phyloP scores from a whole-genome alignment of 1,139 yeast species.

The Nakaseomyces glabratus region DNA sequence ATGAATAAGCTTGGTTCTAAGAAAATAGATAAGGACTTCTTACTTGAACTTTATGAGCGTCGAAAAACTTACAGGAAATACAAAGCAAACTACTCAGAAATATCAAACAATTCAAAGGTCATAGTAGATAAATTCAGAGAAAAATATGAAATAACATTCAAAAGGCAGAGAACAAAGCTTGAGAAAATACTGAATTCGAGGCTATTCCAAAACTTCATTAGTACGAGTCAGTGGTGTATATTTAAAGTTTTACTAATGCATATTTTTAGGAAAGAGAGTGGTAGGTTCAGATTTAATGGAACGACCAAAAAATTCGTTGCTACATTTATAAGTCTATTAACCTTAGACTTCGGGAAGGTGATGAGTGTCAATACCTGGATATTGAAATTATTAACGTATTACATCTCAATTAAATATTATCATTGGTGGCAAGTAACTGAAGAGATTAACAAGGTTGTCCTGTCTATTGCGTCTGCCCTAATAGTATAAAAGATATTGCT shows the following conservation, averaged over 20 bases:
- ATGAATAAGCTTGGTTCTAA: background rate
- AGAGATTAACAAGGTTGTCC: conserved; percentile 1
- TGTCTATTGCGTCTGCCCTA: conserved; percentile 1
- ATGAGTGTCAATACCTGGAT: conserved; percentile 1
- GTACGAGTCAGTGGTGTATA: conserved; percentile 24
- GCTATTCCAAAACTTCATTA: conserved; percentile 18
- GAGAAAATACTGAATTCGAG: conserved; percentile 15
- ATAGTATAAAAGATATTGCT: background rate
- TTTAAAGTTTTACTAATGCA: conserved; percentile 20
- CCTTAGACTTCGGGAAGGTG: conserved; percentile 3
- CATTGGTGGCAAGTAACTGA: background rate
- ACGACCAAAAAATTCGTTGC: background rate
- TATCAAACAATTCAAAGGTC: conserved; percentile 15
- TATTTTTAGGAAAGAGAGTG: conserved; percentile 1
- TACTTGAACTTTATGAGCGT: conserved; percentile 1
- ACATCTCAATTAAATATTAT: conserved; percentile 3
- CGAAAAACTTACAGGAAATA: conserved; percentile 3
- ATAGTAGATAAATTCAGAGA: conserved; percentile 22
- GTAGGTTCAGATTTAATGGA: conserved; percentile 2
- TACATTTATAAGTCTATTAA: conserved; percentile 3
- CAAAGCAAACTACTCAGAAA: conserved; percentile 1
- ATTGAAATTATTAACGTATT: conserved; percentile 1
- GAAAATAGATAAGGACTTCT: conserved; percentile 1
- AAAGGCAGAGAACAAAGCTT: conserved; percentile 12
- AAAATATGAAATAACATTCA: conserved; percentile 18